Conservation (phyloP, 768 basidiomycete genomes). For the Lyophyllum semitale region DNA sequence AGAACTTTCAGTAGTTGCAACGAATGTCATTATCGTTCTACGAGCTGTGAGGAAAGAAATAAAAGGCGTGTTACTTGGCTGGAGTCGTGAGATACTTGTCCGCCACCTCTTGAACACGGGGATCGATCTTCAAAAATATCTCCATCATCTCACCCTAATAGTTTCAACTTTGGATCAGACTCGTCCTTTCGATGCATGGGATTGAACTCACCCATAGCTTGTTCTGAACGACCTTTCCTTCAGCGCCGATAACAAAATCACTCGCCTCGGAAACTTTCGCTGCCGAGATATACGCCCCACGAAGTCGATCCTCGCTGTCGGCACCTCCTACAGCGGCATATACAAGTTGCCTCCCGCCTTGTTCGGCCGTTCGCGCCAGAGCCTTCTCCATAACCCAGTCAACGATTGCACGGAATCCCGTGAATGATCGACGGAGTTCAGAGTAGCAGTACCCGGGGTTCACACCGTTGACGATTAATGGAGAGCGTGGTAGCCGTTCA, state of each 20-base stretch:
- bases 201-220: slow-evolving; percentile 15
- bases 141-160: slow-evolving; percentile 12
- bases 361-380: slow-evolving; percentile 27
- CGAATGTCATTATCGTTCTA: too few relatives aligned
- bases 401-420: slow-evolving; percentile 16
- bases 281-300: slow-evolving; percentile 17
- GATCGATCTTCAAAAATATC: slow-evolving; percentile 13
- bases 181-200: not conserved
- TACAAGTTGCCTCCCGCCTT: slow-evolving; percentile 18
- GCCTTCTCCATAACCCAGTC: slow-evolving; percentile 26
- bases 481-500: slow-evolving; percentile 24
- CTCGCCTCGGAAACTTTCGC: slow-evolving; percentile 13
- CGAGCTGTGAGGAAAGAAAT: too few relatives aligned
- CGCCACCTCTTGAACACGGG: slow-evolving; percentile 3
- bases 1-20: too few relatives aligned
- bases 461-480: slow-evolving; percentile 35
- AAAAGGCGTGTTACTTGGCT: too few relatives aligned
- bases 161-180: not conserved
- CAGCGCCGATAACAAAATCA: slow-evolving; percentile 7
- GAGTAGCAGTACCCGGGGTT: slow-evolving; percentile 47
- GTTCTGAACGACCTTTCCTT: slow-evolving; percentile 10
- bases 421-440: slow-evolving; percentile 30
- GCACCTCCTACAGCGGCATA: slow-evolving; percentile 14
- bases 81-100: slow-evolving; percentile 8
- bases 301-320: slow-evolving; percentile 9